Base-by-base conservation (phyloP, 164 flowering plant genomes). In the Piper betle region DNA sequence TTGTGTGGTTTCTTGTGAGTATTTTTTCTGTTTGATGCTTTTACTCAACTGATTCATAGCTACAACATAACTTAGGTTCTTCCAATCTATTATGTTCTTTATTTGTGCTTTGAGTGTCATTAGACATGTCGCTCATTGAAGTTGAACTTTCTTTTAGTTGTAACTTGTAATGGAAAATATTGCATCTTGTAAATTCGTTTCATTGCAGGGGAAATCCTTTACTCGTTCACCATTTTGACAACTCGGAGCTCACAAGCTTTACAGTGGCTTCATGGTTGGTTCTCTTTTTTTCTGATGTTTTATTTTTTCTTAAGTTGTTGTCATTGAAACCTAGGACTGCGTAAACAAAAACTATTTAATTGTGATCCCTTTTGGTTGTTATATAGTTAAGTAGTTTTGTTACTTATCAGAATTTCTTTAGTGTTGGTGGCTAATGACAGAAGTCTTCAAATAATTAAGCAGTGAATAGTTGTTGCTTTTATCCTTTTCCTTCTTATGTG, bases 181-280 rank as follows among this genome's bases (percentile, higher is more conserved):
- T 46, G 50, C 50, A 6, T 6, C 46, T 46, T 46, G 15, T 10
- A 9, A 46, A 46, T 46, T 6, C 15, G 3, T 46, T 64, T 64
- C 13, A 13, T 59, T 80, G 71, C 85, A 89, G 96, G 91, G 37
- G 97, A 87, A 71, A 61, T 68, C 64, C 66, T 84, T 38, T 73
- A 83, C 68, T 84, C 94, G 46, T 87, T 87, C 61, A 87, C 97
- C 8, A 87, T 93, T 58, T 39, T 87, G 67, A 87, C 94, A 50
- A 87, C 96, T 37, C 77, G 84, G 33, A 73, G 90, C 53, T 86
- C 98, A 37, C 77, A 90, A 61, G 69, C 84, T 40, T 69, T 93
- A 41, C 72, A 75, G 64, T 93, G 96, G 98, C 80, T 93, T 42
- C 97, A 93, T 73, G 94, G 98, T 92, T 52, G 72, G 86, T 66